Evolutionary conservation across 2,329 filamentous ascomycete genomes (phyloP), one percentile per base, ranked within the genome.

Genomic region (Falciphora oryzae): DNA sequence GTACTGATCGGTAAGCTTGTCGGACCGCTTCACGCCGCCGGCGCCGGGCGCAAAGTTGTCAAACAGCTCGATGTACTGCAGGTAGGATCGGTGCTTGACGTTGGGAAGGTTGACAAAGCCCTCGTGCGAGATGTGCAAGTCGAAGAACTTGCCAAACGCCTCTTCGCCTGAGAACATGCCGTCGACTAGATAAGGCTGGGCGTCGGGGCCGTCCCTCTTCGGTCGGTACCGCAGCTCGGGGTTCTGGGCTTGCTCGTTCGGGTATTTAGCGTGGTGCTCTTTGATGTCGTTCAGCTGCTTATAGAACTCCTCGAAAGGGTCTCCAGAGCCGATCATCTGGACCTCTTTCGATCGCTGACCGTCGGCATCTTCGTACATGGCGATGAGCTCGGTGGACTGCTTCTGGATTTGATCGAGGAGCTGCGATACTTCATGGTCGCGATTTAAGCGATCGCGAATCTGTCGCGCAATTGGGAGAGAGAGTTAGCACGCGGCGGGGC

Each of bases 101-200:
- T 90, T 89, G 2, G 92, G 90, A 11, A 99, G 82, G 73, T 99
- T 99, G 66, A 97, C 83, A 73, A 93, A 99, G 18, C 90, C 83
- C 73, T 98, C 94, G 76, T 98, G 93, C 69, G 88, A 85, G 56
- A 82, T 85, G 25, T 90, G 94, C 60, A 99, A 79, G 75, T 99
- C 95, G 72, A 99, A 91, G 77, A 92, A 99, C 70, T 92, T 90
- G 58, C 95, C 95, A 72, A 90, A 97, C 0, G 89, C 90, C 76
- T 99, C 95, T 77, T 99, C 96, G 67, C 95, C 95, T 0, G 93
- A 96, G 76, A 99, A 99, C 81, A 98, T 90, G 65, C 87, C 87
- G 73, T 98, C 94, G 61, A 97, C 89, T 63, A 93, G 86, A 58
- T 85, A 86, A 4, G 84, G 82, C 65, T 85, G 76, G 1, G 83